These are phyloP conservation scores for Castanospermum australe DNA, from an alignment of 306 rosid species.

Conservation along the genomic window DNA sequence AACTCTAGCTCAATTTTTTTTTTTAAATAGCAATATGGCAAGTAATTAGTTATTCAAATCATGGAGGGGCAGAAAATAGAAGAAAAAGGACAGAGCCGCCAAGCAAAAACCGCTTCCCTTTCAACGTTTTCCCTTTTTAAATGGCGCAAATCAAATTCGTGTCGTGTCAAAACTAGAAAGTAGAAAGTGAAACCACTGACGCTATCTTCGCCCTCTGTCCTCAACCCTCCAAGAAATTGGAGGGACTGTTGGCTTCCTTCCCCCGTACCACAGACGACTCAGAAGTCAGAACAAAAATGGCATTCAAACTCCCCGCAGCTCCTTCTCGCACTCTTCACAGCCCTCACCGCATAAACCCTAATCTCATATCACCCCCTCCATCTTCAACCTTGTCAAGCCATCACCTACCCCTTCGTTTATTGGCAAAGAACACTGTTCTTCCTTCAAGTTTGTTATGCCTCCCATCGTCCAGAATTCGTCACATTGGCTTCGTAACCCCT, in stretches of 20 bases:
- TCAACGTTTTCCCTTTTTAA: too few relatives aligned
- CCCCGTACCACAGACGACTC: too few relatives aligned
- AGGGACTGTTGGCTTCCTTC: neutral
- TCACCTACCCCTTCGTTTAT: neutral
- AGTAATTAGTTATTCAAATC: too few relatives aligned
- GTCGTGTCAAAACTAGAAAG: too few relatives aligned
- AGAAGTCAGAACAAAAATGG: slow-evolving; percentile 37
- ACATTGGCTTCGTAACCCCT: neutral
- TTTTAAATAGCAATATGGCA: too few relatives aligned
- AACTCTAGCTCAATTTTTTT: too few relatives aligned
- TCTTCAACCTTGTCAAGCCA: slow-evolving; percentile 11
- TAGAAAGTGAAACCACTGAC: too few relatives aligned
- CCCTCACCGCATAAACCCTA: slow-evolving; percentile 36
- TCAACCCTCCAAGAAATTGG: neutral
- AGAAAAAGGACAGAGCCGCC: too few relatives aligned
- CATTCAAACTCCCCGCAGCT: slow-evolving; percentile 18
- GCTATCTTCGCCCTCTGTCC: too few relatives aligned
- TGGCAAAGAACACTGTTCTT: neutral
- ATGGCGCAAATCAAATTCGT: too few relatives aligned
- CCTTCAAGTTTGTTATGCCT: slow-evolving; percentile 25
- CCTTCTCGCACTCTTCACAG: slow-evolving; percentile 10
- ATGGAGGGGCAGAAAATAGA: too few relatives aligned
- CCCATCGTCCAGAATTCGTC: neutral
- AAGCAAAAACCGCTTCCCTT: too few relatives aligned
- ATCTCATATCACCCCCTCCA: slow-evolving; percentile 15